Base-by-base conservation (phyloP, 306 rosid species). In the Citrullus amarus region DNA sequence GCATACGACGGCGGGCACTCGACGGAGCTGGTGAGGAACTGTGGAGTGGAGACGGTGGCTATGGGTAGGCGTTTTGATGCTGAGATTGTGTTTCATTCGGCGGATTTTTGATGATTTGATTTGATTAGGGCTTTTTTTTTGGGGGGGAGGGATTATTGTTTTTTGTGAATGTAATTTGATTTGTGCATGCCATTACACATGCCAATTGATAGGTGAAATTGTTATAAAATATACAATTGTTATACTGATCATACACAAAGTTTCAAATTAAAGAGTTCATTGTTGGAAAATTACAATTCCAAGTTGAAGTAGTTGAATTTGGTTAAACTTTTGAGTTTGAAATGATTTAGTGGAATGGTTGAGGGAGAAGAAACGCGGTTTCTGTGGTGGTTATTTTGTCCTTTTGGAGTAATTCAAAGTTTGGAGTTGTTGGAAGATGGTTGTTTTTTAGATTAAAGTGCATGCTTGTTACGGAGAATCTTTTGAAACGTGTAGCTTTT, bases 21-120 rank as follows among this genome's bases (percentile, higher is more conserved):
- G 43, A 17, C n/a, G 13, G 36, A 50, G 51, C 34, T 15, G 8
- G 54, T 60, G 14, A 38, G 28, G 43, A 10, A 25, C 57, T 78
- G 73, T 16, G 57, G 80, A 16, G 14, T 44, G 76, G 53, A 61
- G 76, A 80, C 76, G 36, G 17, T n/a, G 32, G 53, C 53, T 39
- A 67, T 4, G 53, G 86, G 77, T 22, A 9, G 22, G 77, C 78
- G 77, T n/a, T 79, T 30, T 62, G 63, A 70, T 41, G 17, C 41
- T 10, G 88, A 82, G 18, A 60, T 78, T 28, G 79, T 84, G 44
- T 30, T 86, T 41, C 81, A 59, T 69, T 56, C 76, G 43, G 80
- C 81, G 51, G 51, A 76, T 22, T 87, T 69, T 13, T 69, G 75
- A 69, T 12, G n/a, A 39, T n/a, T 20, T 43, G 32, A 68, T n/a